phyloP scores from a whole-genome alignment of 768 basidiomycete genomes.

The Phaffia australis region DNA sequence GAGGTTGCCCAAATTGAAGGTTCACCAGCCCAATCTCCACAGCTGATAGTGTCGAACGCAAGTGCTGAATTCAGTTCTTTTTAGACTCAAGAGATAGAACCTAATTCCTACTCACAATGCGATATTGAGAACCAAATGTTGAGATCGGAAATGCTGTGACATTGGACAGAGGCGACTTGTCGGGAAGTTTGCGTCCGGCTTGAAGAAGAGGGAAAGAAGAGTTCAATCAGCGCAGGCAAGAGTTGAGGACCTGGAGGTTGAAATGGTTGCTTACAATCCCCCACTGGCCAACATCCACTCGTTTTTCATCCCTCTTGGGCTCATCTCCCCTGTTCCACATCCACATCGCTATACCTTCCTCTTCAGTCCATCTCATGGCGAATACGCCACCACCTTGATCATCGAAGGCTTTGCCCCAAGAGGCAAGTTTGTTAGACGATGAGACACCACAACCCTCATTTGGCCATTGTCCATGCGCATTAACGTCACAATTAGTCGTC shows the following conservation, averaged over 20 bases:
- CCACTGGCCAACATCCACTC: not conserved
- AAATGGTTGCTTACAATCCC: not conserved
- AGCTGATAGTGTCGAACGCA: not conserved
- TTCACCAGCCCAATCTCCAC: slow-evolving; percentile 8
- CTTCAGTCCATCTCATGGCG: slow-evolving; percentile 7
- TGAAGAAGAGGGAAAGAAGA: not conserved
- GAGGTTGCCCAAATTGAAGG: slow-evolving; percentile 14
- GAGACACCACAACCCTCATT: slow-evolving; percentile 18
- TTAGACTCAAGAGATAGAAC: not conserved
- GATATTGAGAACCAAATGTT: slow-evolving; percentile 16
- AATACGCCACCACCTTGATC: slow-evolving; percentile 10
- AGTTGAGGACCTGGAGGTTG: not conserved
- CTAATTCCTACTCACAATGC: not conserved
- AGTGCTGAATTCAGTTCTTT: no score
- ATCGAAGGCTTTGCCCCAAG: slow-evolving; percentile 14
- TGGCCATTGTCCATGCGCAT: slow-evolving; percentile 6
- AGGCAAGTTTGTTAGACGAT: not conserved
- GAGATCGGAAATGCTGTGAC: slow-evolving; percentile 12
- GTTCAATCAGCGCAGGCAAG: not conserved
- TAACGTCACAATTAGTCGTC: slow-evolving; percentile 18
- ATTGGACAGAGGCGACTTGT: slow-evolving; percentile 1
- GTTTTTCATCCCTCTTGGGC: not conserved
- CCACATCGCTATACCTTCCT: slow-evolving; percentile 10
- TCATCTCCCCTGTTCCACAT: not conserved
- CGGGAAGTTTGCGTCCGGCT: slow-evolving; percentile 15